These are phyloP conservation scores for Arthrobotrys entomopaga DNA, from an alignment of 2,329 filamentous ascomycete species.

Conservation along the genomic window DNA sequence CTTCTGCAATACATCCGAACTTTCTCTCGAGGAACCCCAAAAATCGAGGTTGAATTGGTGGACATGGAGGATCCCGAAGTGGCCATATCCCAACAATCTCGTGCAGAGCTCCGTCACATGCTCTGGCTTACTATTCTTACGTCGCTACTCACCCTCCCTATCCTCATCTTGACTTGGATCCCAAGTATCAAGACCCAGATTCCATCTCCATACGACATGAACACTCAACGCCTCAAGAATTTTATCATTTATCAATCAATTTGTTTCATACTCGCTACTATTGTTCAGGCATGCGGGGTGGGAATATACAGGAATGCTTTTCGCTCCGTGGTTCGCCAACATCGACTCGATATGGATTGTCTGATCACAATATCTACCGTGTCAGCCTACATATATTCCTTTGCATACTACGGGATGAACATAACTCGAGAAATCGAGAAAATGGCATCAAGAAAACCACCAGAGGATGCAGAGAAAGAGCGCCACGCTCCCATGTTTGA, in stretches of 20 bases:
- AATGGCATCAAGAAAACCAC: slow-evolving; percentile 61
- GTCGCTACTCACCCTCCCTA: slow-evolving; percentile 69
- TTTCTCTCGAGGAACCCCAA: slow-evolving; percentile 10
- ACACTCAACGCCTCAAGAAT: background rate
- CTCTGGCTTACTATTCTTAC: slow-evolving; percentile 66
- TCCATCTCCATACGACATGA: slow-evolving; percentile 28
- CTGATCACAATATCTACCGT: slow-evolving; percentile 74
- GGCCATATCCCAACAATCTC: slow-evolving; percentile 11
- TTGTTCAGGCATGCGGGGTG: slow-evolving; percentile 66
- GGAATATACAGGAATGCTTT: slow-evolving; percentile 67
- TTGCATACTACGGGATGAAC: slow-evolving; percentile 66
- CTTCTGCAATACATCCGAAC: slow-evolving; percentile 43
- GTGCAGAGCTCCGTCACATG: slow-evolving; percentile 12
- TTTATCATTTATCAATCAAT: slow-evolving; percentile 59
- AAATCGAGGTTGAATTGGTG: slow-evolving; percentile 19
- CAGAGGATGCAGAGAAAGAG: slow-evolving; percentile 58
- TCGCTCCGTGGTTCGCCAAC: slow-evolving; percentile 69
- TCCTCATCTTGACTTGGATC: slow-evolving; percentile 76
- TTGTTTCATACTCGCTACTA: slow-evolving; percentile 65
- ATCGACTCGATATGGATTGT: slow-evolving; percentile 74
- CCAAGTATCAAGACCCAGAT: slow-evolving; percentile 42
- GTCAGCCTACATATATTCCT: slow-evolving; percentile 73
- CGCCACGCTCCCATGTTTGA: slow-evolving; percentile 67
- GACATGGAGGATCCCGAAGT: slow-evolving; percentile 29
- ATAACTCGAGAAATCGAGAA: slow-evolving; percentile 23